Base-by-base conservation (phyloP, 495 filamentous ascomycete genomes). In the Penicillium canariense region DNA sequence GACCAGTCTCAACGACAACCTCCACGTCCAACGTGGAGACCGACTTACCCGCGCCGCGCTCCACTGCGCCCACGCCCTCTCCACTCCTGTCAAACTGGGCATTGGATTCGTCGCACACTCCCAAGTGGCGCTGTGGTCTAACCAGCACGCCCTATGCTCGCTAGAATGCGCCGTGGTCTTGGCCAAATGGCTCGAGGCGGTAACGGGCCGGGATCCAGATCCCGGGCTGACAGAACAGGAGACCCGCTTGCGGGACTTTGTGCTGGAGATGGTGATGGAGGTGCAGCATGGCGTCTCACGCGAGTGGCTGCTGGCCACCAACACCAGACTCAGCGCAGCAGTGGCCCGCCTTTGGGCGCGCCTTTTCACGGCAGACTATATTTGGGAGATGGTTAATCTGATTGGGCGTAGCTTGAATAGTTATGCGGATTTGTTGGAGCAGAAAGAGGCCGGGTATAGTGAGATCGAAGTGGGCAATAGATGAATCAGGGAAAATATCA, bases 91-190 rank as follows among this genome's bases (percentile, higher is more conserved):
- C 43, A 87, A 86, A 59, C 68, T 84, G 22, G 86, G 86, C 0
- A 84, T 88, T 27, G 83, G 81, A 28, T 86, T 84, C 54, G 84
- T 89, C 10, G 85, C 86, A 7, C 82, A 81, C 56, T 87, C 83
- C 1, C 86, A 88, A 56, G 84, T 83, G 3, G 75, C 81, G 5
- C 79, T 85, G 43, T 89, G 86, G 86, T 86, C 84, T 23, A 85
- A 87, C 58, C 86, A 89, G 55, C 84, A 89, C 58, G 83, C 82
- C 2, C 62, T 89, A 6, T 85, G 81, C 58, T 86, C 85, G 34
- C 73, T 88, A 0, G 86, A 89, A 65, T 89, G 85, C 52, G 86
- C 86, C 12, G 81, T 87, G 9, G 75, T 89, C 1, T 68, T 89
- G 10, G 74, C 73, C 27, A 80, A 80, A 51, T 81, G 78, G 78